Percentiles rank a stretch among this genome's conserved stretches.
Evolutionary conservation across 2,329 filamentous ascomycete genomes (phyloP).

Genomic region (Penicillium sp.): DNA sequence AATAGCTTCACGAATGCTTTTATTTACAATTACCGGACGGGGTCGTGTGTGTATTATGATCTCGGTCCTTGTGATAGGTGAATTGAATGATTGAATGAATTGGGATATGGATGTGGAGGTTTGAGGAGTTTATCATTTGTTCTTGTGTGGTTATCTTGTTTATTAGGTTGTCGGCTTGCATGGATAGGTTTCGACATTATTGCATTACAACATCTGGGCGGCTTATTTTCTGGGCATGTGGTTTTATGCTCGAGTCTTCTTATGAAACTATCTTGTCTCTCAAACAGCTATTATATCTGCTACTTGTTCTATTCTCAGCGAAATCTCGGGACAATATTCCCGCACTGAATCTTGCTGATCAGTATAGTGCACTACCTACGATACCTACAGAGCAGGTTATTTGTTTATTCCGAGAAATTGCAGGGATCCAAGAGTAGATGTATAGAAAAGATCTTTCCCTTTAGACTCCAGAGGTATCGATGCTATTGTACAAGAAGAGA

Average conservation of each 20-base stretch:
- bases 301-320: constrained; percentile 17
- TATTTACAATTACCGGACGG: constrained; percentile 88
- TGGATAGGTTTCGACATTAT: constrained; percentile 1
- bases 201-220: constrained; percentile 17
- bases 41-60: constrained; percentile 84
- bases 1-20: constrained; percentile 70
- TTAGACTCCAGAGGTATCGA: constrained; percentile 35
- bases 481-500: constrained; percentile 38
- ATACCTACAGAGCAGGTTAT: not conserved
- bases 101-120: not conserved
- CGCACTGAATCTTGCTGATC: constrained; percentile 22
- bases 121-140: constrained; percentile 2
- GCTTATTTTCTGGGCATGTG: constrained; percentile 14
- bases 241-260: constrained; percentile 8
- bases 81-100: constrained; percentile 14
- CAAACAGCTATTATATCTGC: not conserved
- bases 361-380: not conserved
- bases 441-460: not conserved
- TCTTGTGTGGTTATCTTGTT: not conserved
- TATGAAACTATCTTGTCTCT: constrained; percentile 2
- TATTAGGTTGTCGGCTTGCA: constrained; percentile 6
- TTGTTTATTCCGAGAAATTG: not conserved
- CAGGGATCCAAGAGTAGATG: not conserved
- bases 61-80: constrained; percentile 51
- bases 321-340: constrained; percentile 25